A percentile compares a stretch with the other conserved stretches of the same genome.
Evolutionary conservation across 2,329 filamentous ascomycete species (phyloP).

Genomic region (Alternaria conjuncta): DNA sequence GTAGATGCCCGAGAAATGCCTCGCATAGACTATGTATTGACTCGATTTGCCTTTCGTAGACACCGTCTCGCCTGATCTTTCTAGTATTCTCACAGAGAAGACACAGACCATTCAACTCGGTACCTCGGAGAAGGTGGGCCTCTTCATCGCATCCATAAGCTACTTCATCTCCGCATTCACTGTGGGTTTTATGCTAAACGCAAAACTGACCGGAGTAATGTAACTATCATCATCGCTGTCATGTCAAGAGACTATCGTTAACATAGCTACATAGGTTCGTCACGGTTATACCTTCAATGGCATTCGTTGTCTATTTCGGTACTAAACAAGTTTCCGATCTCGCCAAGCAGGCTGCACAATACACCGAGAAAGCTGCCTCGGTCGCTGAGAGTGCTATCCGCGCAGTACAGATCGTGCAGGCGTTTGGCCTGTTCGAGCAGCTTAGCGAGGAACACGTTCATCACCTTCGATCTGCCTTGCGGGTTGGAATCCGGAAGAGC

Average conservation of each 20-base stretch:
- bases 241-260: background rate
- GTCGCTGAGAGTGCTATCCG: constrained; percentile 55
- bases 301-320: constrained; percentile 51
- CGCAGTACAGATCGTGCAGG: constrained; percentile 57
- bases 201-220: constrained; percentile 52
- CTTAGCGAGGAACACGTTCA: constrained; percentile 48
- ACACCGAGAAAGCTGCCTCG: constrained; percentile 52
- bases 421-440: constrained; percentile 53
- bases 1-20: background rate
- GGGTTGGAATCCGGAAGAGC: constrained; percentile 51
- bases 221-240: constrained; percentile 13
- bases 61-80: constrained; percentile 57
- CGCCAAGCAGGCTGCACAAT: constrained; percentile 47
- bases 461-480: constrained; percentile 43
- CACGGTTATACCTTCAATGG: constrained; percentile 58
- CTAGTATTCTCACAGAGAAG: constrained; percentile 54
- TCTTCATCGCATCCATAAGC: constrained; percentile 55
- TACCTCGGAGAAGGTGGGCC: constrained; percentile 56
- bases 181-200: constrained; percentile 54
- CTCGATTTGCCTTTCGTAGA: constrained; percentile 35
- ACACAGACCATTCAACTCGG: constrained; percentile 56
- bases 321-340: constrained; percentile 51
- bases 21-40: background rate
- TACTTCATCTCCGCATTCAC: constrained; percentile 55
- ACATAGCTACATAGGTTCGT: constrained; percentile 36